Base-by-base conservation (phyloP, 352 stramenopile species). In the Globisporangium takayamanum region DNA sequence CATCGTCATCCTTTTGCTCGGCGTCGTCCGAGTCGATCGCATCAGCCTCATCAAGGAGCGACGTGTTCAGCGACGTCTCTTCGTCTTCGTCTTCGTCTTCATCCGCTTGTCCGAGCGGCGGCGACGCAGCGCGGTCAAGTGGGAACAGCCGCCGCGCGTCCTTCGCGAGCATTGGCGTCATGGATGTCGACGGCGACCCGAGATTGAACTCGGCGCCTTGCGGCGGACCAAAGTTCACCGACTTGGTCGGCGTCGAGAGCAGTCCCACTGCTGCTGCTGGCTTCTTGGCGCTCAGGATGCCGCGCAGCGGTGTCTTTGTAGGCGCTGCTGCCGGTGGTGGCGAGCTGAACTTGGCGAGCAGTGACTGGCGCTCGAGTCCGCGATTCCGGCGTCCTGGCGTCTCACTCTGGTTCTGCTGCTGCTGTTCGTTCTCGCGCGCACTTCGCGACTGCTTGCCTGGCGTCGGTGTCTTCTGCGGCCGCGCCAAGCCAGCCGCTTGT, bases 31-130 rank as follows among this genome's bases (percentile, higher is more conserved):
- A 73, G 11, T 80, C 66, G 44, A 74, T 55, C 8, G 73, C 76
- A 49, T 95, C 80, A 0, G 76, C 83, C 53, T 95, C 78, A 55
- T 89, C 78, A 25, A 95, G 62, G 50, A 95, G 84, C 1, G 81
- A 93, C 36, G 82, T 90, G 61, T 95, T 95, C 37, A 91, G 68
- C 5, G 78, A 87, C 16, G 83, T 95, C 57, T 93, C 85, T 50
- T 81, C 79, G 25, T 94, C 85, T 30, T 90, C 81, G 3, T 77
- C 73, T 5, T 84, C 72, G 11, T 81, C 80, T 51, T 87, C 78
- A 0, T 60, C 54, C 11, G 49, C 41, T 12, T 73, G 8, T 15
- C 20, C 44, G 7, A 49, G 69, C 6, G 49, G 33, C 33, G 64
- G 52, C 5, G 45, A 63, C 7, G 59, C 64, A 16, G 26, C 47